phyloP scores from a whole-genome alignment of 768 basidiomycete genomes.

The Boletus reticulatus region DNA sequence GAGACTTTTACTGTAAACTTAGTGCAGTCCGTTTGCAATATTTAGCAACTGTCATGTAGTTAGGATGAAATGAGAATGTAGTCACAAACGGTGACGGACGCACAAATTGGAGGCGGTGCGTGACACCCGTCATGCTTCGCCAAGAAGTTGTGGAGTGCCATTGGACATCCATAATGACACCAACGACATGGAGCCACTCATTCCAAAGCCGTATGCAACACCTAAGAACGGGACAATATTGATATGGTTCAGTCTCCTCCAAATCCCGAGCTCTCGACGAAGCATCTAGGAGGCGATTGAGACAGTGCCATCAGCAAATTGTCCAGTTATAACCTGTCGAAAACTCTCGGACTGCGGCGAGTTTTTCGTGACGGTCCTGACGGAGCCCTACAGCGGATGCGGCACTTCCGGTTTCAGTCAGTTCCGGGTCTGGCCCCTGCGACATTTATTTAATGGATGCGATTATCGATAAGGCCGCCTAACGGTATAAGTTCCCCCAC shows the following conservation, averaged over 20 bases:
- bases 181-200: conserved; percentile 19
- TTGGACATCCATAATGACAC: conserved; percentile 34
- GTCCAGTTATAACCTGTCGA: too few relatives aligned
- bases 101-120: conserved; percentile 15
- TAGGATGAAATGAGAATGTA: conserved; percentile 13
- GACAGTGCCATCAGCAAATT: too few relatives aligned
- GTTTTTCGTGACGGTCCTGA: too few relatives aligned
- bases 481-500: too few relatives aligned
- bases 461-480: too few relatives aligned
- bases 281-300: conserved; percentile 10
- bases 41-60: conserved; percentile 9
- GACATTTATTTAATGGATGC: too few relatives aligned
- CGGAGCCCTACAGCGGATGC: too few relatives aligned
- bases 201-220: conserved; percentile 20
- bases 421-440: too few relatives aligned
- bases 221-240: conserved; percentile 27
- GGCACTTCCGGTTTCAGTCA: too few relatives aligned
- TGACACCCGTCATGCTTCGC: neutral
- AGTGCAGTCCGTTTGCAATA: conserved; percentile 12
- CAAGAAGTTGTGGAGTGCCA: conserved; percentile 17
- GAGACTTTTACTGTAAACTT: too few relatives aligned
- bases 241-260: conserved; percentile 24
- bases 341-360: too few relatives aligned
- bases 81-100: conserved; percentile 1
- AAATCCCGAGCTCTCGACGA: conserved; percentile 29